Conservation (phyloP, 495 filamentous ascomycete species). For the Hypomontagnella monticulosa region DNA sequence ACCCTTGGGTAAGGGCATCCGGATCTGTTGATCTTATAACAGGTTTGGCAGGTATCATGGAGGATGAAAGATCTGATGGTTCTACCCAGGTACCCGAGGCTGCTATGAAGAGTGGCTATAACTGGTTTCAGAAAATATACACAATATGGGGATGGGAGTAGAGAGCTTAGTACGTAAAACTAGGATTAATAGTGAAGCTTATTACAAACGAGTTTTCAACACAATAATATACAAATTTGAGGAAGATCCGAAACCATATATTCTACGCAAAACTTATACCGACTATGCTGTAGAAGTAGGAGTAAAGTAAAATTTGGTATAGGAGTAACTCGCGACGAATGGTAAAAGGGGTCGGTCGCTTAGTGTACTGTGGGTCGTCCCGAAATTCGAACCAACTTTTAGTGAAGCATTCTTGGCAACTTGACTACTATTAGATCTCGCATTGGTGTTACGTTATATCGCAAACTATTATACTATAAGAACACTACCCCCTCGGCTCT, state of each 20-base stretch:
- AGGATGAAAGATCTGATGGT: slow-evolving; percentile 56
- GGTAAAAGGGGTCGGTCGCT: too few relatives aligned
- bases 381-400: too few relatives aligned
- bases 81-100: neutral
- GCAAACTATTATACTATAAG: neutral
- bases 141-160: slow-evolving; percentile 29
- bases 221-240: too few relatives aligned
- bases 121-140: slow-evolving; percentile 13
- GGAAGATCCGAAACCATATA: too few relatives aligned
- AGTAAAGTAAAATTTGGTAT: too few relatives aligned
- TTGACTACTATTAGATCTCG: neutral
- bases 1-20: slow-evolving; percentile 63
- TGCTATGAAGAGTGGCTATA: neutral
- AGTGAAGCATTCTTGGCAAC: slow-evolving; percentile 11
- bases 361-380: too few relatives aligned
- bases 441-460: neutral
- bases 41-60: slow-evolving; percentile 62
- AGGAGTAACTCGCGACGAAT: too few relatives aligned
- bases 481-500: neutral
- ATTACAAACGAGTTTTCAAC: too few relatives aligned
- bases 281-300: too few relatives aligned
- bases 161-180: neutral
- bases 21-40: slow-evolving; percentile 67
- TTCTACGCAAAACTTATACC: too few relatives aligned
- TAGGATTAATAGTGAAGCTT: too few relatives aligned